Evolutionary conservation across 176 grass and related monocot genomes (phyloP), one percentile per base, ranked within the genome.

Genomic region (Secale cereale): DNA sequence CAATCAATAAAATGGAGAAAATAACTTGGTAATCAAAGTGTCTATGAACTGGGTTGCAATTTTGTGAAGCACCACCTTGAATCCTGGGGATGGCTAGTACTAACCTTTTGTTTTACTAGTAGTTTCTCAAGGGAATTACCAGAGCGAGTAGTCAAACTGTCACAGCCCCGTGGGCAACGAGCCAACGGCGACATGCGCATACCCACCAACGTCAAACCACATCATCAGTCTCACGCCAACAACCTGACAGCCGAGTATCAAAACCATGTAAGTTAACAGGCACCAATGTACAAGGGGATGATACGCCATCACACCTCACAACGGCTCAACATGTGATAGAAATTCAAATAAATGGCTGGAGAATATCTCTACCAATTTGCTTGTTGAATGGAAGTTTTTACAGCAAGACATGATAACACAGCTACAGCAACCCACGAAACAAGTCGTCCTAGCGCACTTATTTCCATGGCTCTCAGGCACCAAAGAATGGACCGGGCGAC

Each of bases 381-480:
- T 39, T 87, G 81, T 87, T 48, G 73, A 33, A 59, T 41, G 17
- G 9, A 57, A 22, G 52, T 57, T 78, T 77, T 28, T 79, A 91
- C 63, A 81, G 48, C 25, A 64, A 36, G 29, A 77, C 28, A 10
- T 30, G 46, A 17, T 50, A 88, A 72, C 4, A 70, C 45, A 45
- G 14, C 76, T 75, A 87, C 43, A 64, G 31, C 56, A 64, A 85
- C 70, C 60, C 60, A 77, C 9, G 26, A 69, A 76, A 81, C 39
- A 80, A 70, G 25, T 62, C n/a, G 69, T 74, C 70, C 71, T 82
- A 86, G 23, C 65, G 5, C 63, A 87, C 66, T 78, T 81, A 81
- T 87, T 75, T 88, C 84, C 85, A 91, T 64, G 48, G 20, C 48
- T 77, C 45, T 77, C 76, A 50, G 76, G 52, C 32, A 40, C 52